Percentiles rank a stretch among this genome's conserved stretches.
These are phyloP conservation scores for Tetradesmus lagerheimii DNA, from an alignment of 139 green algal genomes.

Conservation along the genomic window DNA sequence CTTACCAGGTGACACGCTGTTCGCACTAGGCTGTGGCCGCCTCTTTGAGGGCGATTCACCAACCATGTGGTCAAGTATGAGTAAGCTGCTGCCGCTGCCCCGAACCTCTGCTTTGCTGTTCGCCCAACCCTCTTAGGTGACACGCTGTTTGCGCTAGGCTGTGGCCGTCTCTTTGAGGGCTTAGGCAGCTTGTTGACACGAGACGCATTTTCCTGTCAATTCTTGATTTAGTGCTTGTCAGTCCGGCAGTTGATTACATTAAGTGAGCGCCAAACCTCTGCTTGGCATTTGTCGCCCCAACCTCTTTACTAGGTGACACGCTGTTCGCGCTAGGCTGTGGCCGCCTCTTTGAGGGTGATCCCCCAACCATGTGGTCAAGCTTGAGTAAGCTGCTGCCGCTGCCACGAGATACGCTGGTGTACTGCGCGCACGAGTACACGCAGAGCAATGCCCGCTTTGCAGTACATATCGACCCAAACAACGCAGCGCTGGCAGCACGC, in stretches of 20 bases:
- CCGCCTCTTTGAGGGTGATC: conserved; percentile 90
- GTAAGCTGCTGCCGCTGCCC: conserved; percentile 83
- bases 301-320: conserved; percentile 92
- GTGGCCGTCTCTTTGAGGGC: conserved; percentile 95
- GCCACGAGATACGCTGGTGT: conserved; percentile 80
- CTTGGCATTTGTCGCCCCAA: no score
- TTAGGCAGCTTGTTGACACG: background rate
- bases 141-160: conserved; percentile 94
- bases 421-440: conserved; percentile 84
- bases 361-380: conserved; percentile 82
- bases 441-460: conserved; percentile 74
- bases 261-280: no score
- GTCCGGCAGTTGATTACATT: no score
- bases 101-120: no score
- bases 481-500: conserved; percentile 67
- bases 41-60: conserved; percentile 89
- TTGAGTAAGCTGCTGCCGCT: conserved; percentile 85
- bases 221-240: no score
- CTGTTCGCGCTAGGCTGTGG: conserved; percentile 94
- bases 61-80: conserved; percentile 87
- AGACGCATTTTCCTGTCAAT: no score
- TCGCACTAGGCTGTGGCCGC: conserved; percentile 90
- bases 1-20: conserved; percentile 62
- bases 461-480: conserved; percentile 74
- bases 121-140: no score